Conservation (phyloP, 2,329 filamentous ascomycete species). For the Biscogniauxia sp. region DNA sequence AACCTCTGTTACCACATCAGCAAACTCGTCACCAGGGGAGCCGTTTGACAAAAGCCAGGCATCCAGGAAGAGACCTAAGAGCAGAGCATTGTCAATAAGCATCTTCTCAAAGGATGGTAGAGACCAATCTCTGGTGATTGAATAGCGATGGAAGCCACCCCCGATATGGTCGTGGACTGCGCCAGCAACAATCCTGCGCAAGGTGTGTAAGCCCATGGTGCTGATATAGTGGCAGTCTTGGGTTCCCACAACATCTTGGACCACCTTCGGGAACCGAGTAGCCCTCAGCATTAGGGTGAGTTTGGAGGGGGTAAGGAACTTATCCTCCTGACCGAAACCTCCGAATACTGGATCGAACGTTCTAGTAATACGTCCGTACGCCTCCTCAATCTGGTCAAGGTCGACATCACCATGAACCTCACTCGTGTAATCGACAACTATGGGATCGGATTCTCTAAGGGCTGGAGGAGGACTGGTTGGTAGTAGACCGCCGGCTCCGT, state of each 20-base stretch:
- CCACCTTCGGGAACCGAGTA: conserved; percentile 65
- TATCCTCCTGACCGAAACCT: conserved; percentile 79
- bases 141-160: conserved; percentile 68
- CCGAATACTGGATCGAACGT: conserved; percentile 78
- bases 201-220: conserved; percentile 76
- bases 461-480: conserved; percentile 18
- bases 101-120: conserved; percentile 97
- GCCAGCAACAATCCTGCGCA: conserved; percentile 67
- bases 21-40: conserved; percentile 64
- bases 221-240: conserved; percentile 71
- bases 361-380: conserved; percentile 73
- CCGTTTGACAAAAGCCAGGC: conserved; percentile 64
- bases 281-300: conserved; percentile 78
- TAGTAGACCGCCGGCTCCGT: conserved; percentile 29
- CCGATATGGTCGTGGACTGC: conserved; percentile 56
- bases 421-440: conserved; percentile 24
- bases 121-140: conserved; percentile 88
- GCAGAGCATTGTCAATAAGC: conserved; percentile 86
- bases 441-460: conserved; percentile 5
- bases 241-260: conserved; percentile 84
- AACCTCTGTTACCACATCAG: conserved; percentile 76
- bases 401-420: conserved; percentile 70
- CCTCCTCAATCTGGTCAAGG: conserved; percentile 87
- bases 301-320: conserved; percentile 87
- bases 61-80: conserved; percentile 81